These are phyloP conservation scores for Alternaria solani DNA, from an alignment of 2,329 filamentous ascomycete genomes.

Conservation along the genomic window DNA sequence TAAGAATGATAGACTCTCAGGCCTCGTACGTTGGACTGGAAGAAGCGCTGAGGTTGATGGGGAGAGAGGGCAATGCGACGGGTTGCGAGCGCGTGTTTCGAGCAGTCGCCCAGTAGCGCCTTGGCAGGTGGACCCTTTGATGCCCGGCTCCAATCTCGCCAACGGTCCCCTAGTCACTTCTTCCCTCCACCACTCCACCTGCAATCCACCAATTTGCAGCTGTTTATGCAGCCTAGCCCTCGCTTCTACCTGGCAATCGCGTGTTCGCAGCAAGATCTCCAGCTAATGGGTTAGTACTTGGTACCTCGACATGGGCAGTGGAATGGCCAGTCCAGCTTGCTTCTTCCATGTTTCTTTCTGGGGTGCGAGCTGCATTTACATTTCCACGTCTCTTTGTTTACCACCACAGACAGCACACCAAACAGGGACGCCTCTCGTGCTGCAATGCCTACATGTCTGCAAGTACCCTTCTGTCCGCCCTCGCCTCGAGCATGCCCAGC, in stretches of 20 bases:
- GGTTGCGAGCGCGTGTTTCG: constrained; percentile 23
- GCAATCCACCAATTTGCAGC: constrained; percentile 14
- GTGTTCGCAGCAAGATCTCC: constrained; percentile 9
- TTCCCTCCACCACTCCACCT: constrained; percentile 11
- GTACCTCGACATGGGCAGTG: neutral
- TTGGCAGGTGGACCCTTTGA: constrained; percentile 22
- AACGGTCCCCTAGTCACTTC: constrained; percentile 5
- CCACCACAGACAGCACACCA: neutral
- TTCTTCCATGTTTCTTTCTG: neutral
- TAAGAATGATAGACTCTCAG: constrained; percentile 19
- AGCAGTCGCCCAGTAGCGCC: constrained; percentile 7
- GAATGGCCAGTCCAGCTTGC: neutral
- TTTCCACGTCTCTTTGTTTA: neutral
- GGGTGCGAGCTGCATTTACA: neutral
- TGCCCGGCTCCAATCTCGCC: constrained; percentile 11
- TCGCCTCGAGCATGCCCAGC: constrained; percentile 13
- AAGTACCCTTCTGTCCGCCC: constrained; percentile 7
- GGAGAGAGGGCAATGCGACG: constrained; percentile 18
- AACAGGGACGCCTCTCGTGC: neutral
- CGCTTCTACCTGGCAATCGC: neutral
- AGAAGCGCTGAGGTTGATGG: constrained; percentile 13
- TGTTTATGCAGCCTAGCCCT: constrained; percentile 12
- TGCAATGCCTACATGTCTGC: constrained; percentile 8
- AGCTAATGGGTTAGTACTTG: constrained; percentile 7
- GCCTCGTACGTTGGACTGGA: constrained; percentile 17